Evolutionary conservation across 257 asterid genomes (phyloP).

Genomic region (Capsicum pubescens): DNA sequence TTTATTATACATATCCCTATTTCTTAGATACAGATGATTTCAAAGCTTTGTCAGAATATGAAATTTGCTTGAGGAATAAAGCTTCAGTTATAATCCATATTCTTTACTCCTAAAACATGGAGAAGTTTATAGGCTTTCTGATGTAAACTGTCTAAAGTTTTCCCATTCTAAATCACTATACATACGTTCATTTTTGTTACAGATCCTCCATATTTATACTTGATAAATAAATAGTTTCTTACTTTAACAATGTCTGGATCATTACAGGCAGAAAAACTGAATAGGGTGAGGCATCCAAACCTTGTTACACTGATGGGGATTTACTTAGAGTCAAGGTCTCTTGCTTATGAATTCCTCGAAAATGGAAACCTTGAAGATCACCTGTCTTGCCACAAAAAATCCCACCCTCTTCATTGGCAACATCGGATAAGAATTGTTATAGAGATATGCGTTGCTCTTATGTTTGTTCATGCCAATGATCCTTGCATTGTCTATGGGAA

Average conservation of each 20-base stretch:
- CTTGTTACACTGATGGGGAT: slow-evolving; percentile 74
- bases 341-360: slow-evolving; percentile 80
- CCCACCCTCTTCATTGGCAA: slow-evolving; percentile 69
- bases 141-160: too few relatives aligned
- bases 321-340: slow-evolving; percentile 83
- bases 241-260: slow-evolving; percentile 31
- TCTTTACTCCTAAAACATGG: too few relatives aligned
- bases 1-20: not conserved
- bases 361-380: slow-evolving; percentile 82
- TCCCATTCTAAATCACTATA: too few relatives aligned
- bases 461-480: slow-evolving; percentile 63
- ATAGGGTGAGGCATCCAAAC: slow-evolving; percentile 93
- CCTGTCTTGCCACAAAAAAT: slow-evolving; percentile 56
- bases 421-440: slow-evolving; percentile 70
- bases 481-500: slow-evolving; percentile 67
- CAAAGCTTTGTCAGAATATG: not conserved
- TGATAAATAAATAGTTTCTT: slow-evolving; percentile 19
- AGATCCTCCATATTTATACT: not conserved
- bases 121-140: too few relatives aligned
- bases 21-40: not conserved
- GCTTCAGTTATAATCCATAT: not conserved
- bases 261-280: slow-evolving; percentile 65
- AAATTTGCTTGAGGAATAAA: not conserved
- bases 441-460: slow-evolving; percentile 71
- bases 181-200: not conserved